Evolutionary conservation across 2,329 filamentous ascomycete genomes (phyloP).

Genomic region (Sclerotiophoma versabilis): DNA sequence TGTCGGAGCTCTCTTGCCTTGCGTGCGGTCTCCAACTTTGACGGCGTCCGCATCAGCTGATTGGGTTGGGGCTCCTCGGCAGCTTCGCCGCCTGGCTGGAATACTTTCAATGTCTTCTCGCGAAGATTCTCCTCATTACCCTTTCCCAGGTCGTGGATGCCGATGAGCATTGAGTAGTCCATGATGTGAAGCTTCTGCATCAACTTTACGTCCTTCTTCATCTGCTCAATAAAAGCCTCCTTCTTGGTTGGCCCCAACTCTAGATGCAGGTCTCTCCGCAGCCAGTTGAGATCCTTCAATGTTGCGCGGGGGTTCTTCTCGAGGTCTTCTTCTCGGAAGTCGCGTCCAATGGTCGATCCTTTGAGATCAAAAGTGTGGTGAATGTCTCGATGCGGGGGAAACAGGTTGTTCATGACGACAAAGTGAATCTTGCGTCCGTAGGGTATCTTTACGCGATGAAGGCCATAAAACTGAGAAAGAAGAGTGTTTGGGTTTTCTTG

Average conservation of each 20-base stretch:
- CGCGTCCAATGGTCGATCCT: slow-evolving; percentile 91
- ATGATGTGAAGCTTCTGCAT: slow-evolving; percentile 92
- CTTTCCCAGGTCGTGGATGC: slow-evolving; percentile 87
- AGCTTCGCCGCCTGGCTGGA: slow-evolving; percentile 81
- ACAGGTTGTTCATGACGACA: slow-evolving; percentile 99
- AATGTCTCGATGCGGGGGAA: slow-evolving; percentile 95
- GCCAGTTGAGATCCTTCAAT: slow-evolving; percentile 95
- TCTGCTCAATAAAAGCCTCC: slow-evolving; percentile 84
- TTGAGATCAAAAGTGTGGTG: slow-evolving; percentile 97
- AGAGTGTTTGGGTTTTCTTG: slow-evolving; percentile 94
- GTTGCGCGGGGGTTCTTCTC: slow-evolving; percentile 90
- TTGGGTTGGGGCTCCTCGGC: slow-evolving; percentile 60
- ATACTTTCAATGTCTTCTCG: slow-evolving; percentile 89
- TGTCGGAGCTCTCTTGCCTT: slow-evolving; percentile 91
- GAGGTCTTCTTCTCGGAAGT: slow-evolving; percentile 87
- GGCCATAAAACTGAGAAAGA: slow-evolving; percentile 95
- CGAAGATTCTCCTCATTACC: slow-evolving; percentile 95
- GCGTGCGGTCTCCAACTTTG: slow-evolving; percentile 87
- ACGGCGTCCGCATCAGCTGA: slow-evolving; percentile 85
- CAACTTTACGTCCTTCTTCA: slow-evolving; percentile 84
- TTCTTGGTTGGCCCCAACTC: slow-evolving; percentile 92
- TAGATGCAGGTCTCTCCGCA: slow-evolving; percentile 82
- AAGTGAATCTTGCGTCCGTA: slow-evolving; percentile 99
- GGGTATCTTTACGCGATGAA: slow-evolving; percentile 97
- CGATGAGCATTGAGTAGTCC: slow-evolving; percentile 96